A percentile compares a stretch with the other conserved stretches of the same genome.
These are phyloP conservation scores for Meyerozyma guilliermondii DNA, from an alignment of 1,139 yeast genomes.

Conservation along the genomic window DNA sequence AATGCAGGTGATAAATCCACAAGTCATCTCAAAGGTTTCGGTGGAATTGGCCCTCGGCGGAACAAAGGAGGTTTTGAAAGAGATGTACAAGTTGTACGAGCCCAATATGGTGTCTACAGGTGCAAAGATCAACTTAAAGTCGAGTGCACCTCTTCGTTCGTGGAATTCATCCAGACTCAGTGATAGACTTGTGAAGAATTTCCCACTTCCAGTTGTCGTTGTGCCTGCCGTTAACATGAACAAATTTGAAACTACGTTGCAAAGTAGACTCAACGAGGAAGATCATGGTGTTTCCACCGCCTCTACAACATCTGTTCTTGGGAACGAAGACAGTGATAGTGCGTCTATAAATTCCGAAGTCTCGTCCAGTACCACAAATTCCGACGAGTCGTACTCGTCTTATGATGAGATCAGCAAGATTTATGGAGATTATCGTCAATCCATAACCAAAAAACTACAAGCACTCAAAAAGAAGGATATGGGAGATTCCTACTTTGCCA, in stretches of 20 bases:
- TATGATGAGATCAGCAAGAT: slow-evolving; percentile 35
- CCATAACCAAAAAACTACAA: slow-evolving; percentile 16
- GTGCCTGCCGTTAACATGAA: slow-evolving; percentile 65
- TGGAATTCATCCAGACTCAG: slow-evolving; percentile 60
- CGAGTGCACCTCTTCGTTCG: slow-evolving; percentile 48
- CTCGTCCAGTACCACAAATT: slow-evolving; percentile 15
- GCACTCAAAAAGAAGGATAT: slow-evolving; percentile 14
- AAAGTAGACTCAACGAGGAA: slow-evolving; percentile 16
- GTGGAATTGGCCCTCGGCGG: slow-evolving; percentile 62
- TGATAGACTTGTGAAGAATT: slow-evolving; percentile 58
- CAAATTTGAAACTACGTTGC: slow-evolving; percentile 41
- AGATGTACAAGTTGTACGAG: slow-evolving; percentile 56
- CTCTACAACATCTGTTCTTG: background rate
- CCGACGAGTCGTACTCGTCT: slow-evolving; percentile 33
- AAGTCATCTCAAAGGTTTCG: slow-evolving; percentile 49
- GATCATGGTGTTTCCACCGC: slow-evolving; percentile 4
- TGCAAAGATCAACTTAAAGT: slow-evolving; percentile 43
- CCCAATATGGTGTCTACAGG: slow-evolving; percentile 65
- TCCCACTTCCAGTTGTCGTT: slow-evolving; percentile 64
- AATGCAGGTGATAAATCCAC: slow-evolving; percentile 42
- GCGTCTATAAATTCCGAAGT: slow-evolving; percentile 20
- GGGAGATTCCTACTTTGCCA: slow-evolving; percentile 27
- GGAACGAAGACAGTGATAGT: slow-evolving; percentile 7
- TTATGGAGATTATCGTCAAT: slow-evolving; percentile 25
- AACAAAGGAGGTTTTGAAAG: slow-evolving; percentile 52